Evolutionary conservation across 2,329 filamentous ascomycete genomes (phyloP).

Genomic region (Exophiala alcalophila): DNA sequence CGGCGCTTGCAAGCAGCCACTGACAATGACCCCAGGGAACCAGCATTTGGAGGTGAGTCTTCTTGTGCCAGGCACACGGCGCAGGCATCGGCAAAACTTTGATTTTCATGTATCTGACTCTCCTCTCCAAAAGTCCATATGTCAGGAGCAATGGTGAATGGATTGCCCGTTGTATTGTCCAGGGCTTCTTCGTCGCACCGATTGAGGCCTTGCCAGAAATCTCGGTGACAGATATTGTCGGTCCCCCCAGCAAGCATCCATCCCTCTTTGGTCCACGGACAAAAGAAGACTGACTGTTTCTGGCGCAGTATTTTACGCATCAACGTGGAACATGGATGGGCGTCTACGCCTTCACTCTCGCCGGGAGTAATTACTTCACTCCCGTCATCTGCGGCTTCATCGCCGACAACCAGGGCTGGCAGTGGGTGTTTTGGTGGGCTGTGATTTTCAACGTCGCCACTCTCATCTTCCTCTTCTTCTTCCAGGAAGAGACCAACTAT

Average conservation of each 20-base stretch:
- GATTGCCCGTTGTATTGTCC: constrained; percentile 48
- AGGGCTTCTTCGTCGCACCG: constrained; percentile 49
- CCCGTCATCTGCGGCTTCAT: constrained; percentile 38
- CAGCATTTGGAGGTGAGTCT: constrained; percentile 18
- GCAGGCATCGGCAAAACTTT: too few species aligned
- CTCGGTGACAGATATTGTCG: constrained; percentile 45
- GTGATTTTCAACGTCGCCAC: constrained; percentile 22
- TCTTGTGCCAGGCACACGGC: too few species aligned
- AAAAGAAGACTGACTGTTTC: background rate
- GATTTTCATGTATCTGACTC: constrained; percentile 26
- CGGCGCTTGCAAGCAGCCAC: too few species aligned
- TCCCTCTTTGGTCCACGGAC: too few species aligned
- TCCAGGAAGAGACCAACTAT: constrained; percentile 30
- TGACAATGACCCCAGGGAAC: constrained; percentile 9
- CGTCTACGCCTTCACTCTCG: constrained; percentile 26
- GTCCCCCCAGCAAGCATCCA: constrained; percentile 23
- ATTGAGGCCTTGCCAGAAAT: constrained; percentile 50
- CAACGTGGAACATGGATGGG: constrained; percentile 28
- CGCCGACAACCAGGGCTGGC: constrained; percentile 28
- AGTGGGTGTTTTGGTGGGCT: constrained; percentile 29
- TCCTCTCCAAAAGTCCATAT: constrained; percentile 35
- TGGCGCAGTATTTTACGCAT: constrained; percentile 34
- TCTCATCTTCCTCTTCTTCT: constrained; percentile 27
- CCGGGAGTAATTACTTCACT: constrained; percentile 32
- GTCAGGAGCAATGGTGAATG: constrained; percentile 48